Evolutionary conservation across 2,329 filamentous ascomycete species (phyloP).

Genomic region (Curvularia lunata): DNA sequence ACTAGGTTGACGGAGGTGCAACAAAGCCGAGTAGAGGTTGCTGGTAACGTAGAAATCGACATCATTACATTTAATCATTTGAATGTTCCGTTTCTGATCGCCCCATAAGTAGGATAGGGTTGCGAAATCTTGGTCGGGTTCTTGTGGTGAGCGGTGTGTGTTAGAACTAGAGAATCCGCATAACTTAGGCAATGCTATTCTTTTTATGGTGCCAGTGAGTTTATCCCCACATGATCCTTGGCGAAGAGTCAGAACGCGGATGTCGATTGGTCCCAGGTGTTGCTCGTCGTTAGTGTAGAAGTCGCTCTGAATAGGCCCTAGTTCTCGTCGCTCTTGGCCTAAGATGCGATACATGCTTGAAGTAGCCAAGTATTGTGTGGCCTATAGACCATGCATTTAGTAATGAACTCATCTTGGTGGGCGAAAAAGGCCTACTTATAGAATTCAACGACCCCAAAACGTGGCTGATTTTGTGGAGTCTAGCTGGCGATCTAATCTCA

Average conservation of each 20-base stretch:
- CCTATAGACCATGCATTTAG: background rate
- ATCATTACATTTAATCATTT: background rate
- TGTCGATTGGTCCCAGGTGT: background rate
- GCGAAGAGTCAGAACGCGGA: background rate
- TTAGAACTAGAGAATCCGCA: background rate
- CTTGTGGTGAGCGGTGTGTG: background rate
- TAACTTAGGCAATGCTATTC: background rate
- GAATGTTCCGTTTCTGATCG: background rate
- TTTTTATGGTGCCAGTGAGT: background rate
- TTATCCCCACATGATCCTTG: background rate
- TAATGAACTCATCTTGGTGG: background rate
- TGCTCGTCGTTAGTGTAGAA: background rate
- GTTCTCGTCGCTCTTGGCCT: background rate
- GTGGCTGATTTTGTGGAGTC: background rate
- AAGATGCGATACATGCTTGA: background rate
- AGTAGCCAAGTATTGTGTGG: background rate
- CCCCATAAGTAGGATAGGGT: background rate
- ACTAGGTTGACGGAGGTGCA: background rate
- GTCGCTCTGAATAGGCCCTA: background rate
- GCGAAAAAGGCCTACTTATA: background rate
- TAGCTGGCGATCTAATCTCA: background rate
- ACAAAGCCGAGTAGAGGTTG: background rate
- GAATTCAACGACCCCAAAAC: background rate
- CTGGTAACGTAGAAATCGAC: background rate
- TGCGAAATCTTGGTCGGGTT: background rate